Evolutionary conservation across 257 asterid genomes (phyloP), one percentile per base, ranked within the genome.

Genomic region (Cynanchum wilfordii): DNA sequence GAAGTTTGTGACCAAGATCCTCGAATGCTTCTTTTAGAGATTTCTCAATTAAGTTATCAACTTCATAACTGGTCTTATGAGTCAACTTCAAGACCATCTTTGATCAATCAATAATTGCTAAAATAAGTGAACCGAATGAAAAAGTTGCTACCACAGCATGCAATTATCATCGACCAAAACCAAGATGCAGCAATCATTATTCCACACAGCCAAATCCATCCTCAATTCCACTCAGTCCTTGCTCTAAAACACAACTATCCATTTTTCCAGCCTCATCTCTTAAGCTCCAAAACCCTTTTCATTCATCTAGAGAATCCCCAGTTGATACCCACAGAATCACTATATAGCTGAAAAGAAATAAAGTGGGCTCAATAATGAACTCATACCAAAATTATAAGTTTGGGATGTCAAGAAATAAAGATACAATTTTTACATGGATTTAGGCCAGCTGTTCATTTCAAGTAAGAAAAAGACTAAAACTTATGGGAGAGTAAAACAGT

Each of bases 21-120:
- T 69, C 50, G 74, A 89, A 93, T 29, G 96, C 84, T 75, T 86
- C 87, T 73, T 84, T 83, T 45, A 90, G 76, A 69, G 86, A 77
- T 58, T 80, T 73, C 75, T 88, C 96, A 45, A 88, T 62, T 20
- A 86, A 81, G 79, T 75, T 80, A 60, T 92, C 96, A 9, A 89
- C 90, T 78, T 89, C 96, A 40, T 75, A 76, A 29, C 70, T 42
- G 40, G 82, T 64, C 60, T 77, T 82, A 45, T 76, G 70, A 51
- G 65, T 76, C 56, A 92, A 62, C n/a, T 62, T 30, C 13, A 20
- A 30, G 68, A 44, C 22, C 68, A 62, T 62, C 20, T 29, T 30
- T 62, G 7, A 29, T 62, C 24, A 7, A 33, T 16, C 68, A 16
- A 62, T 17, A 16, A 29, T 30, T 15, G 1, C 45, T 17, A 30